A percentile compares a stretch with the other conserved stretches of the same genome.
Evolutionary conservation across 225 moss, liverwort and hornwort genomes (phyloP).

Genomic region (Neckera pumila): DNA sequence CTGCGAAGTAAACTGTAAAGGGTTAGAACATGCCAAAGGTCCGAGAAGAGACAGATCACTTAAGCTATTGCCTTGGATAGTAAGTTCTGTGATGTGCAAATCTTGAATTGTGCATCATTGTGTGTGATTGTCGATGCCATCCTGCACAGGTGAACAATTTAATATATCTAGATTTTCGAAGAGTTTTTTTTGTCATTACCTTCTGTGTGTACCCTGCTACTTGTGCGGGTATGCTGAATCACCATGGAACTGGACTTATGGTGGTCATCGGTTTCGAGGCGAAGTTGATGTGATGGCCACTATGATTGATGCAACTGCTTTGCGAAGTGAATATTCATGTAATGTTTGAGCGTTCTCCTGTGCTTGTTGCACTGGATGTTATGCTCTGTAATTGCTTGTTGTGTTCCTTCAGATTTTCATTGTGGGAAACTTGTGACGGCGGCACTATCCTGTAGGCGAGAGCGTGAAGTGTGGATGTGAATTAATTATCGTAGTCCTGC

Average conservation of each 20-base stretch:
- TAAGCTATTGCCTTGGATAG: neutral
- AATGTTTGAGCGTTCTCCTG: neutral
- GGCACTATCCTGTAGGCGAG: neutral
- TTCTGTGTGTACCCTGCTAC: neutral
- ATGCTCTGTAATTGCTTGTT: neutral
- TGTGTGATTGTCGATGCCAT: constrained; percentile 1
- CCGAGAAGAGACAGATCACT: neutral
- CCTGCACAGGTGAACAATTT: neutral
- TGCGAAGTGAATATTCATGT: neutral
- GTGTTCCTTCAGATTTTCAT: neutral
- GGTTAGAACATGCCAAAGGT: neutral
- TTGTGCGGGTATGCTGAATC: neutral
- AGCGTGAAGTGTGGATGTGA: neutral
- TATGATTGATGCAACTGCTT: neutral
- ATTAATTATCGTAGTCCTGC: neutral
- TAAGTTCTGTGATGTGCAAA: neutral
- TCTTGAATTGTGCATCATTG: neutral
- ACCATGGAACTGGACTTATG: neutral
- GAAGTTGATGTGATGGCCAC: neutral
- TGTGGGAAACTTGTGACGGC: neutral
- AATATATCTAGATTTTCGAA: neutral
- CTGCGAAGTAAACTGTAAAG: constrained; percentile 3
- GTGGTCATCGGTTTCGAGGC: too few species aligned
- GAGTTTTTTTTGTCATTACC: neutral
- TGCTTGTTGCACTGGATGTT: neutral